These are phyloP conservation scores for Carex cristatella DNA, from an alignment of 176 grass and related monocot genomes.

Conservation along the genomic window DNA sequence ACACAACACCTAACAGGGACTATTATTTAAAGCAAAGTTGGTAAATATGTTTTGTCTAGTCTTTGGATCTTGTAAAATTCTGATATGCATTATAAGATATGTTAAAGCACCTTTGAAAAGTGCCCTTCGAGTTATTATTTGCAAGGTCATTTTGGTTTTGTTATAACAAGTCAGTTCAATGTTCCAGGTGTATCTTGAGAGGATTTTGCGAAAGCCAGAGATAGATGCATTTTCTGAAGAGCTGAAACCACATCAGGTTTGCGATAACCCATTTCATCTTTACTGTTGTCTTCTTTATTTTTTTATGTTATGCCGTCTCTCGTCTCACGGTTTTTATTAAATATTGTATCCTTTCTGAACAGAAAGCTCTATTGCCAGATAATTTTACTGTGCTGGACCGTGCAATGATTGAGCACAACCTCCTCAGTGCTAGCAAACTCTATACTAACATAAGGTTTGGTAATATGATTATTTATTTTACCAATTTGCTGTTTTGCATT, in stretches of 20 bases:
- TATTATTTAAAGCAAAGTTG: neutral
- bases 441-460: constrained; percentile 97
- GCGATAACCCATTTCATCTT: neutral
- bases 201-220: constrained; percentile 99
- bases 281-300: neutral
- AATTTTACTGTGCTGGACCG: constrained; percentile 93
- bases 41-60: neutral
- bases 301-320: neutral
- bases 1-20: no score
- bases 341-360: constrained; percentile 26
- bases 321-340: neutral
- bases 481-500: constrained; percentile 5
- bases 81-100: neutral
- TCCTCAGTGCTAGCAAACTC: constrained; percentile 89
- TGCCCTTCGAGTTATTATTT: neutral
- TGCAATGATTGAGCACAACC: constrained; percentile 99
- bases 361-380: constrained; percentile 97
- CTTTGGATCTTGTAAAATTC: neutral
- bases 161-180: constrained; percentile 4
- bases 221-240: constrained; percentile 98
- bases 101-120: neutral
- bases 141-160: neutral
- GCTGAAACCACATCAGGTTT: constrained; percentile 85
- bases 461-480: neutral
- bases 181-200: constrained; percentile 92